Percentiles rank a stretch among this genome's conserved stretches.
Conservation (phyloP, 805 yeast species). For the Teunomyces barrocoloradensis region DNA sequence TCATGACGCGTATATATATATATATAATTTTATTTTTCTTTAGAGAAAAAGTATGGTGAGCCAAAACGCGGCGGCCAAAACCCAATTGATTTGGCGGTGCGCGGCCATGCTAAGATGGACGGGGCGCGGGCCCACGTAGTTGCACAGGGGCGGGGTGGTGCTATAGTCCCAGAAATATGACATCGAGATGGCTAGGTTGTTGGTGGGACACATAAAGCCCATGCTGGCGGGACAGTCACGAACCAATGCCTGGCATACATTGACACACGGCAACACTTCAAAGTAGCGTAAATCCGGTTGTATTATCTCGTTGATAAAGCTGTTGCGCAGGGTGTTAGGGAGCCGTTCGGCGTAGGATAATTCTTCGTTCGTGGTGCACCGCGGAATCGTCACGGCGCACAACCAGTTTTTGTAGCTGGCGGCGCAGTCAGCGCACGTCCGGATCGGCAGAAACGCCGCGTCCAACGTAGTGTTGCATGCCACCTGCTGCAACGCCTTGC, state of each 20-base stretch:
- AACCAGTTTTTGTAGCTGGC: constrained; percentile 79
- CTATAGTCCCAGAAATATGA: constrained; percentile 46
- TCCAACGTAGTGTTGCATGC: constrained; percentile 71
- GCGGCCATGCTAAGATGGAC: constrained; percentile 8
- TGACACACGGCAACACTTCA: constrained; percentile 85
- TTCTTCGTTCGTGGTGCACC: constrained; percentile 61
- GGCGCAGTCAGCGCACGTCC: constrained; percentile 71
- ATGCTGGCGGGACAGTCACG: constrained; percentile 80
- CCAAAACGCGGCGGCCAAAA: constrained; percentile 8
- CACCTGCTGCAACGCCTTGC: constrained; percentile 70
- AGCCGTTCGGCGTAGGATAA: constrained; percentile 47
- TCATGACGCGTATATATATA: neutral
- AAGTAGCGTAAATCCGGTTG: constrained; percentile 61
- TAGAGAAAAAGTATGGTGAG: neutral
- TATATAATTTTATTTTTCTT: neutral
- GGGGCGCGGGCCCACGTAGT: constrained; percentile 29
- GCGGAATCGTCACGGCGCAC: constrained; percentile 82
- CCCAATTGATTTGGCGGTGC: constrained; percentile 13
- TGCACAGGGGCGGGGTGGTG: constrained; percentile 30
- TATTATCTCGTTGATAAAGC: constrained; percentile 47
- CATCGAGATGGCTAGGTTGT: constrained; percentile 26
- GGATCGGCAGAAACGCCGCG: constrained; percentile 69
- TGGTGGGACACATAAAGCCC: constrained; percentile 69
- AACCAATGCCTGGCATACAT: constrained; percentile 74
- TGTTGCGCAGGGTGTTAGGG: constrained; percentile 56